Evolutionary conservation across 176 grass and related monocot species (phyloP), one percentile per base, ranked within the genome.

Genomic region (Raddia distichophylla): DNA sequence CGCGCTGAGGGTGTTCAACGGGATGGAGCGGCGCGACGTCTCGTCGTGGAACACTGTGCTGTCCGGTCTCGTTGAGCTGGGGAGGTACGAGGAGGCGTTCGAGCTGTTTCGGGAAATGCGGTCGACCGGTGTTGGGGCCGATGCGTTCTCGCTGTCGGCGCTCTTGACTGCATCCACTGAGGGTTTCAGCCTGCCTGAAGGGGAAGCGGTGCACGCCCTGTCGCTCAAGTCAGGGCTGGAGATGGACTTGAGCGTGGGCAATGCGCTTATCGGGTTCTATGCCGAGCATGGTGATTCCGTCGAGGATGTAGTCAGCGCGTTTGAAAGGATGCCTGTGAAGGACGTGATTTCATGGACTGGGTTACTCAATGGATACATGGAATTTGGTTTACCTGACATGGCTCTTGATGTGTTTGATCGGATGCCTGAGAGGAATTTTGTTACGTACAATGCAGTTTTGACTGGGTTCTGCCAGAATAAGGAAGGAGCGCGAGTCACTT

Each of bases 341-440:
- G 88, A 94, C 40, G 88, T 90, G 60, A 86, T 88, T 48, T 86
- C 91, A 0, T 94, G 91, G 91, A 94, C 91, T 1, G 85, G 88
- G 15, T 33, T 94, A 60, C 91, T 94, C 63, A 88, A 69, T 19
- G 91, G 86, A 12, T 94, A 83, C 58, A 88, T 94, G 91, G 88
- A 91, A 55, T 94, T 94, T 20, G 91, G 91, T 14, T 42, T 90
- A 6, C 85, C 91, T 0, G 88, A 88, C 60, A 86, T 85, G 46
- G 91, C 88, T 6, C 20, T 94, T 35, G 75, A 90, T 3, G 75
- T 94, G 73, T 94, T 94, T 67, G 75, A 88, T 77, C 59, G 81
- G 27, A 94, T 94, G 91, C 91, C 91, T 14, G 75, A 81, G 75
- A 86, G 71, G 82, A 94, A 88, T 67, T 83, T 82, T 68, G 69